Conservation (phyloP, 768 basidiomycete species). For the Pulveroboletus sp. region DNA sequence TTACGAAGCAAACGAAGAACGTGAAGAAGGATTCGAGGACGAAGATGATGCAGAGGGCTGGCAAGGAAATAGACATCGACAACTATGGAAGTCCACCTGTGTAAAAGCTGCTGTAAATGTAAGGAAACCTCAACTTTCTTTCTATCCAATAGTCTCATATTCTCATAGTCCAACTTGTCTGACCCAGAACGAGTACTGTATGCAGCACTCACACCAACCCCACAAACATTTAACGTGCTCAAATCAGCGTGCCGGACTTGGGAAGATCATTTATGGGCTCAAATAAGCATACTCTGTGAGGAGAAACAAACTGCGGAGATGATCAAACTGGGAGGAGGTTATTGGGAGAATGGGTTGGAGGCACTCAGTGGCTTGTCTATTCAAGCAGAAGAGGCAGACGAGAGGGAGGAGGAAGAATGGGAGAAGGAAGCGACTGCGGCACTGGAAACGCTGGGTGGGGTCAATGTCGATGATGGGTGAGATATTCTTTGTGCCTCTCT, state of each 20-base stretch:
- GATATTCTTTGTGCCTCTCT: conserved; percentile 11
- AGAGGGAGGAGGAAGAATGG: conserved; percentile 55
- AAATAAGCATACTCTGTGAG: conserved; percentile 77
- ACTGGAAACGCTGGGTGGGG: conserved; percentile 55
- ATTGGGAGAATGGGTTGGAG: conserved; percentile 71
- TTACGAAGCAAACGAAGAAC: conserved; percentile 45
- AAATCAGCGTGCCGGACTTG: conserved; percentile 81
- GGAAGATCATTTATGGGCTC: conserved; percentile 97
- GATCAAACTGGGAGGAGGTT: conserved; percentile 60
- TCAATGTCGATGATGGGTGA: conserved; percentile 65
- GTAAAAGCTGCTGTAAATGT: conserved; percentile 77
- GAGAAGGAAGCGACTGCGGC: conserved; percentile 58
- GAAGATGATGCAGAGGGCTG: conserved; percentile 46
- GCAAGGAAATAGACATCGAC: conserved; percentile 75
- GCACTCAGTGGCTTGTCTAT: conserved; percentile 40
- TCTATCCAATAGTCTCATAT: conserved; percentile 5
- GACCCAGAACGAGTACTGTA: conserved; percentile 82
- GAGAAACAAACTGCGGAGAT: conserved; percentile 75
- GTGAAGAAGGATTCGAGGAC: conserved; percentile 45
- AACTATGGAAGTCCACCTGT: conserved; percentile 88
- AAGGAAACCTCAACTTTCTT: not conserved
- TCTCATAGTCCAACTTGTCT: conserved; percentile 50
- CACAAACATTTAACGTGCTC: conserved; percentile 60
- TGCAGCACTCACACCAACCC: conserved; percentile 77
- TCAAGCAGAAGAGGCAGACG: conserved; percentile 27